Conservation (phyloP, 2,329 filamentous ascomycete genomes). For the Tolypocladium pustulatum region DNA sequence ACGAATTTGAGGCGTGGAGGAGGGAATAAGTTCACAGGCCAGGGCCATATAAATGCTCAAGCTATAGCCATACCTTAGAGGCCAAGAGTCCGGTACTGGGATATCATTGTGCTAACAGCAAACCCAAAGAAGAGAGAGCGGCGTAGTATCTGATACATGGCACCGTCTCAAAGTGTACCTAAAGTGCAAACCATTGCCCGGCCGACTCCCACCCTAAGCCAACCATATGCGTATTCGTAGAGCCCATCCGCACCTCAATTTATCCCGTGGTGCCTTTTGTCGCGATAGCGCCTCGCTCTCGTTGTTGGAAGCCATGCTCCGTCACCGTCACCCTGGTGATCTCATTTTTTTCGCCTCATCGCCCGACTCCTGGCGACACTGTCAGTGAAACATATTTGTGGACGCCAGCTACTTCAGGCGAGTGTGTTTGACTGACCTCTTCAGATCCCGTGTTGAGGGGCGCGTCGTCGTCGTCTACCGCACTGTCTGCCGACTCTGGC, state of each 20-base stretch:
- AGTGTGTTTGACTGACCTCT: conserved; percentile 16
- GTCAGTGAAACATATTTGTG: conserved; percentile 17
- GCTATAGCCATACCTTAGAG: background rate
- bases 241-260: background rate
- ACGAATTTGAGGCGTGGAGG: conserved; percentile 70
- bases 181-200: background rate
- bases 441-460: conserved; percentile 6
- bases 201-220: background rate
- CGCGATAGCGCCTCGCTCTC: background rate
- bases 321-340: background rate
- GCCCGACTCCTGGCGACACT: conserved; percentile 6
- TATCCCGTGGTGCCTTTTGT: background rate
- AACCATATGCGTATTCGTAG: background rate
- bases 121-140: background rate
- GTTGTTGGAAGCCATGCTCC: background rate
- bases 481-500: background rate
- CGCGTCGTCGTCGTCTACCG: background rate
- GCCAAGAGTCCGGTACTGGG: background rate
- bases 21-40: conserved; percentile 31
- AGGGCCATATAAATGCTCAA: background rate
- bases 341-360: conserved; percentile 7
- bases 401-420: too few species aligned
- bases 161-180: too few species aligned
- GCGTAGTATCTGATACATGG: background rate
- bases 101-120: background rate